These are phyloP conservation scores for Oryza meyeriana DNA, from an alignment of 176 grass and related monocot genomes.

Conservation along the genomic window DNA sequence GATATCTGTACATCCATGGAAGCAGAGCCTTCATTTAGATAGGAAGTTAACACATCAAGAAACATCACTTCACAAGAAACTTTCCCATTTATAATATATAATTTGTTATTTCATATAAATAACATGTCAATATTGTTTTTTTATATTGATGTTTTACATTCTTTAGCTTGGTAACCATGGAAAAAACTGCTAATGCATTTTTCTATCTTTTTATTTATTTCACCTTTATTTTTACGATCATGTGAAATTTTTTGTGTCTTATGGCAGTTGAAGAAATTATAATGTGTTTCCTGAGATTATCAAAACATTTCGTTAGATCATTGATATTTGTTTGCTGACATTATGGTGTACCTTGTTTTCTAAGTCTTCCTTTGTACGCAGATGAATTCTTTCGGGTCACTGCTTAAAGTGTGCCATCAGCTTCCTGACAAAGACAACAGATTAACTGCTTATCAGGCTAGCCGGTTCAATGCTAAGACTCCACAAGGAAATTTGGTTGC, in stretches of 20 bases:
- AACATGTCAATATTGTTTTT: background rate
- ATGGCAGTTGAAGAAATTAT: background rate
- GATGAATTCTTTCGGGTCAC: conserved; percentile 85
- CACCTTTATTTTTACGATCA: background rate
- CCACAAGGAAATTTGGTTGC: conserved; percentile 85
- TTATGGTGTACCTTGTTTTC: conserved; percentile 1
- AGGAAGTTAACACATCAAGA: background rate
- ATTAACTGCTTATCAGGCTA: conserved; percentile 64
- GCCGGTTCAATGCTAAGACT: conserved; percentile 71
- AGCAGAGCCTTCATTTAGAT: background rate
- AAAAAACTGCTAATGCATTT: background rate
- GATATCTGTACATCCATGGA: background rate
- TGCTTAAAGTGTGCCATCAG: conserved; percentile 75
- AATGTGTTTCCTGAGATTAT: conserved; percentile 10
- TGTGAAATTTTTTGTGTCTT: background rate
- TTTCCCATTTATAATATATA: background rate
- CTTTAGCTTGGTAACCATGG: background rate
- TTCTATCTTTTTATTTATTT: background rate
- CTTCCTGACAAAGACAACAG: conserved; percentile 65
- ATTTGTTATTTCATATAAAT: background rate
- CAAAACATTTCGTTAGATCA: background rate
- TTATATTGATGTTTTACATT: background rate
- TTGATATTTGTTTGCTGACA: background rate
- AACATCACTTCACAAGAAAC: background rate
- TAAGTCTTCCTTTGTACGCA: conserved; percentile 35